phyloP scores from a whole-genome alignment of 495 filamentous ascomycete species.

The Amphirosellinia nigrospora region DNA sequence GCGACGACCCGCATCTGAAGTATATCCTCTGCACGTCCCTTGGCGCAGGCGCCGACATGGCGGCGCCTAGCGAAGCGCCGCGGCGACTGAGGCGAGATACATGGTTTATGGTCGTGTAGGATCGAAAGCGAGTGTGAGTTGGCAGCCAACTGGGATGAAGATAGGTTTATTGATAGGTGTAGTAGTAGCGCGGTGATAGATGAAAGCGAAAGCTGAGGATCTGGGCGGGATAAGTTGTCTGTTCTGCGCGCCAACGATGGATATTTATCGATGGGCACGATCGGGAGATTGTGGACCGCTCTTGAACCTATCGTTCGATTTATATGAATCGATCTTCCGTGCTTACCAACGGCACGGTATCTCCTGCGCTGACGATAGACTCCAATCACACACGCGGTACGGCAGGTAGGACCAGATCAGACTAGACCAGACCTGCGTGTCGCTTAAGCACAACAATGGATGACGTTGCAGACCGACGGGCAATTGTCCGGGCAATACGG shows the following conservation, averaged over 20 bases:
- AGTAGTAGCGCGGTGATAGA: not conserved
- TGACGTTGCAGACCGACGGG: not conserved
- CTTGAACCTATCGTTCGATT: not conserved
- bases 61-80: slow-evolving; percentile 24
- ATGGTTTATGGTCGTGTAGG: slow-evolving; percentile 1
- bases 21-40: slow-evolving; percentile 22
- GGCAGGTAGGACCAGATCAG: not conserved
- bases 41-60: slow-evolving; percentile 25
- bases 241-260: not conserved
- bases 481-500: not conserved
- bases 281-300: not conserved
- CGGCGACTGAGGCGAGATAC: slow-evolving; percentile 12
- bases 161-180: not conserved
- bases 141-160: not conserved
- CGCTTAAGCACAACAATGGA: slow-evolving; percentile 8
- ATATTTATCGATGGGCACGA: not conserved
- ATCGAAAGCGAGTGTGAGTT: not conserved
- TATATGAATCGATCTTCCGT: not conserved
- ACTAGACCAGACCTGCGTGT: slow-evolving; percentile 3
- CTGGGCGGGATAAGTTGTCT: not conserved
- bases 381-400: not conserved
- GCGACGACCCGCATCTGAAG: slow-evolving; percentile 35
- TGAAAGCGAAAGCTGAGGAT: not conserved
- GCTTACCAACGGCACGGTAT: not conserved
- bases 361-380: not conserved